Conservation (phyloP, 495 filamentous ascomycete species). For the Penicillium cosmopolitanum region DNA sequence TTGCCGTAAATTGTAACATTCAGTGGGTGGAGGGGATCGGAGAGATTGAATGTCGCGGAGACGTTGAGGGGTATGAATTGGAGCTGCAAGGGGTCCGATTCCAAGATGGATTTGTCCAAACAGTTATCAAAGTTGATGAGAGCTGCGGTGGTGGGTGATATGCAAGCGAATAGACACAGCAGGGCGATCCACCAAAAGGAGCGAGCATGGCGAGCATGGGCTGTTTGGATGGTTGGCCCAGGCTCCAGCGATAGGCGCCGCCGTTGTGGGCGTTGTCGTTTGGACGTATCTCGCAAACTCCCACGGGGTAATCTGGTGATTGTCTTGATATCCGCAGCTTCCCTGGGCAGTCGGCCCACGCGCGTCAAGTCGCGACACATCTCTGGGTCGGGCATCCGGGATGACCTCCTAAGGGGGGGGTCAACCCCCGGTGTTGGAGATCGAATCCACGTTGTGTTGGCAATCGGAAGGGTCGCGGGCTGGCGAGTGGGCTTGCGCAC, state of each 20-base stretch:
- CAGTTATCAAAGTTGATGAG: constrained; percentile 85
- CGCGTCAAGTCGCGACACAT: constrained; percentile 41
- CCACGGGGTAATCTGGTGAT: constrained; percentile 14
- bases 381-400: constrained; percentile 36
- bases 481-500: constrained; percentile 5
- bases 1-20: constrained; percentile 88
- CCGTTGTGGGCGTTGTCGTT: constrained; percentile 27
- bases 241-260: constrained; percentile 18
- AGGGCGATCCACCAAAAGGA: constrained; percentile 26
- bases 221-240: not conserved
- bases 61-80: constrained; percentile 80
- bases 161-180: constrained; percentile 24
- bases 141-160: constrained; percentile 50
- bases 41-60: constrained; percentile 70
- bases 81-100: constrained; percentile 57
- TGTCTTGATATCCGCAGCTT: constrained; percentile 4
- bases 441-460: constrained; percentile 50
- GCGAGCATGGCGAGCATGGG: not conserved
- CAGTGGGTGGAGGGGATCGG: constrained; percentile 64
- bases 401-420: constrained; percentile 53
- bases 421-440: constrained; percentile 44
- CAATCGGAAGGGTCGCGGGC: constrained; percentile 19
- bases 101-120: constrained; percentile 61
- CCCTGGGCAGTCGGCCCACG: not conserved
- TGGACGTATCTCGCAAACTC: constrained; percentile 25